phyloP scores from a whole-genome alignment of 441 rosid species.

The Theobroma grandiflorum region DNA sequence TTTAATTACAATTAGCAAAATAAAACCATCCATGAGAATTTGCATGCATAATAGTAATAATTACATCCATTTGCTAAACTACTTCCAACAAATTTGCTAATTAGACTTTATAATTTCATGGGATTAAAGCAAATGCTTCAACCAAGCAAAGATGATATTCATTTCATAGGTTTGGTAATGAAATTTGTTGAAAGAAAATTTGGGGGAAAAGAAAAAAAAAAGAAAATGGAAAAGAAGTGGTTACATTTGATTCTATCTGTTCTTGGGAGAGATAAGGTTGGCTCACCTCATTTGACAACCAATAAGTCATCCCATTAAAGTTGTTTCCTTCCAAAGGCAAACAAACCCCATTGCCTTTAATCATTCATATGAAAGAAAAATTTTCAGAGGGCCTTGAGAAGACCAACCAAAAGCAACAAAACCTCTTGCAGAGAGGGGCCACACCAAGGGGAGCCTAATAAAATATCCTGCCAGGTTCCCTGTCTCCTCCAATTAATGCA shows the following conservation, averaged over 20 bases:
- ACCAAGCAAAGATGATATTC: not conserved
- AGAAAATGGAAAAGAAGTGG: conserved; percentile 7
- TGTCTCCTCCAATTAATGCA: not conserved
- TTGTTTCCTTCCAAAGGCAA: conserved; percentile 55
- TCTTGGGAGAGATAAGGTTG: conserved; percentile 28
- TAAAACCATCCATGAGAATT: conserved; percentile 16
- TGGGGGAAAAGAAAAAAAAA: no score
- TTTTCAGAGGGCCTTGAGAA: not conserved
- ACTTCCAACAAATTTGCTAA: conserved; percentile 31
- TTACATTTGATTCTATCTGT: not conserved
- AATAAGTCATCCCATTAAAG: conserved; percentile 42
- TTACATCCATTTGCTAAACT: conserved; percentile 2
- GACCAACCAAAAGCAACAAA: conserved; percentile 15
- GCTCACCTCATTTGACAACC: conserved; percentile 41
- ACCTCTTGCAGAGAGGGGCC: not conserved
- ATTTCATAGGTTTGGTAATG: conserved; percentile 25
- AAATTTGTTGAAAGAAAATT: conserved; percentile 8
- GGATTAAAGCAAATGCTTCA: not conserved
- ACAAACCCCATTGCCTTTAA: conserved; percentile 40
- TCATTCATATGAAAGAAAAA: conserved; percentile 35
- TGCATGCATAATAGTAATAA: conserved; percentile 18
- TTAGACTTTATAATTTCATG: not conserved
- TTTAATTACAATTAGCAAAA: conserved; percentile 8
- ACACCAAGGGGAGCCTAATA: not conserved
- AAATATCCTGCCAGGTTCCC: not conserved